phyloP scores from a whole-genome alignment of 352 stramenopile genomes.

The Globisporangium spiculum region DNA sequence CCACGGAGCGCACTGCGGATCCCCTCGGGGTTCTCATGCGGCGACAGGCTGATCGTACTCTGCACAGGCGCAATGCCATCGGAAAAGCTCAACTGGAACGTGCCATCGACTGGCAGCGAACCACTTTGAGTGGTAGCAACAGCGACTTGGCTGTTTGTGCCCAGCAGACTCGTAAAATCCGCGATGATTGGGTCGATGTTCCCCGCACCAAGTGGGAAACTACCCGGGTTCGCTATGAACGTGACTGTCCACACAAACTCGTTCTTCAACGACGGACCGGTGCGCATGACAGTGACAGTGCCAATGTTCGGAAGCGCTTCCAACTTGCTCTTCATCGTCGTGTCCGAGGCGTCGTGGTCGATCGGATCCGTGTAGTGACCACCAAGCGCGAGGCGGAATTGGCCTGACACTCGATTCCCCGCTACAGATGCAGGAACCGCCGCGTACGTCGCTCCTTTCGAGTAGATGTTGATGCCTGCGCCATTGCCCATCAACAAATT shows the following conservation, averaged over 20 bases:
- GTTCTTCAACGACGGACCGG: conserved; percentile 78
- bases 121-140: conserved; percentile 39
- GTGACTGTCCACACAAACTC: conserved; percentile 94
- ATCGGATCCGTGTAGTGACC: conserved; percentile 89
- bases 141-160: conserved; percentile 36
- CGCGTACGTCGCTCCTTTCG: conserved; percentile 45
- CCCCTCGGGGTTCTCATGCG: conserved; percentile 40
- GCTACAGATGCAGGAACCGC: conserved; percentile 48
- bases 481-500: conserved; percentile 87
- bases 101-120: conserved; percentile 58
- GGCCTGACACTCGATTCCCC: conserved; percentile 88
- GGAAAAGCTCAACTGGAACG: conserved; percentile 52
- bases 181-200: conserved; percentile 48
- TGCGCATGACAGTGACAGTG: conserved; percentile 82
- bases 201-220: conserved; percentile 84
- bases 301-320: conserved; percentile 94
- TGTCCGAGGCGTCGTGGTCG: conserved; percentile 91
- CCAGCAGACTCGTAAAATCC: conserved; percentile 43
- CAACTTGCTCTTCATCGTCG: conserved; percentile 87
- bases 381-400: conserved; percentile 87
- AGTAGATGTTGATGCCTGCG: conserved; percentile 75
- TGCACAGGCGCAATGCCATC: conserved; percentile 26
- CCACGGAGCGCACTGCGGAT: conserved; percentile 49
- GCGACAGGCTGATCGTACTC: conserved; percentile 47
- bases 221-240: conserved; percentile 91